Evolutionary conservation across 352 stramenopile species (phyloP).

Genomic region (Hyaloperonospora arabidopsidis): DNA sequence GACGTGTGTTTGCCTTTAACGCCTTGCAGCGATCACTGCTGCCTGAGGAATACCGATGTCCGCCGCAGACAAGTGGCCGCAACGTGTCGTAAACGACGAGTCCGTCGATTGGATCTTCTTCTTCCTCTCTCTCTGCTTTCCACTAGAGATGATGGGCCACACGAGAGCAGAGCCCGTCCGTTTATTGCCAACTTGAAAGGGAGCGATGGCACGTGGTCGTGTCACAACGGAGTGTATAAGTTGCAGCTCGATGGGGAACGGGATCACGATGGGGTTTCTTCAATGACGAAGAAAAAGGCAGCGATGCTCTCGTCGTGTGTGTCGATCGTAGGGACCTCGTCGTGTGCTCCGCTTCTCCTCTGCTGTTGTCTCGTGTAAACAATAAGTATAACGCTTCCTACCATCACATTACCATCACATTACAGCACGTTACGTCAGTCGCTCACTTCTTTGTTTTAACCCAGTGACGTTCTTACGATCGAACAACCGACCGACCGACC

Average conservation of each 20-base stretch:
- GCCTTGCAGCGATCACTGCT: constrained; percentile 73
- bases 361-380: constrained; percentile 28
- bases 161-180: no score
- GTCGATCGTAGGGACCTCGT: no score
- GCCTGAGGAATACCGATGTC: constrained; percentile 78
- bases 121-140: no score
- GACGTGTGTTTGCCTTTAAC: constrained; percentile 82
- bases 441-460: no score
- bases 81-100: constrained; percentile 58
- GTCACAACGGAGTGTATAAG: constrained; percentile 20
- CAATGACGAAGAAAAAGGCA: no score
- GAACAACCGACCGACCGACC: no score
- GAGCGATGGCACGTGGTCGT: no score
- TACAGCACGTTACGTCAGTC: no score
- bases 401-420: constrained; percentile 5
- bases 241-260: constrained; percentile 13
- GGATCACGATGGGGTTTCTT: neutral
- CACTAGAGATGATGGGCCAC: constrained; percentile 1
- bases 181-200: no score
- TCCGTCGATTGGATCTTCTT: no score
- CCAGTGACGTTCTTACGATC: no score
- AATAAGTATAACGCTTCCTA: constrained; percentile 29
- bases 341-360: constrained; percentile 1
- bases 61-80: constrained; percentile 62
- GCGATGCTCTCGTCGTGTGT: no score